These are phyloP conservation scores for Kurtzmaniella quercitrusa DNA, from an alignment of 1,139 yeast genomes.

Conservation along the genomic window DNA sequence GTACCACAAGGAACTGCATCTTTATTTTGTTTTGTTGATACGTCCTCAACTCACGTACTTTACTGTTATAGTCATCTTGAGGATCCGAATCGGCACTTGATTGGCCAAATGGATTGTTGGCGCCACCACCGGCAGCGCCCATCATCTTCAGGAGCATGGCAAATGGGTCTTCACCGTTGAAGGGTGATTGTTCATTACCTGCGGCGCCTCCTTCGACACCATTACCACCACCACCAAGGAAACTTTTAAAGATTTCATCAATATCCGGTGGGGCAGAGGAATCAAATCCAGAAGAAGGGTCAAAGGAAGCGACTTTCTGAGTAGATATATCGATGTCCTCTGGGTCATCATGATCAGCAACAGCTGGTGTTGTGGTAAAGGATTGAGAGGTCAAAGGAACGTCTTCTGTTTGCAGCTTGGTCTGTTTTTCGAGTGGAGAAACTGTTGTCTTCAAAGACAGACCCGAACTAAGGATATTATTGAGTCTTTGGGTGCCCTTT, in stretches of 20 bases:
- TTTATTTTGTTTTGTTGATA: constrained; percentile 33
- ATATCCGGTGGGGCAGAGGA: constrained; percentile 18
- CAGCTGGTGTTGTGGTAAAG: neutral
- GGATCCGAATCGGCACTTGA: constrained; percentile 13
- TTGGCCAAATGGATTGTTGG: constrained; percentile 12
- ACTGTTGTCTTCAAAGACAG: constrained; percentile 33
- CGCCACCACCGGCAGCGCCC: constrained; percentile 9
- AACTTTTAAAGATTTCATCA: constrained; percentile 32
- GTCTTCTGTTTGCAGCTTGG: constrained; percentile 1
- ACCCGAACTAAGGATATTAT: constrained; percentile 39
- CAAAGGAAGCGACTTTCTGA: constrained; percentile 9
- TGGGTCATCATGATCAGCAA: constrained; percentile 25
- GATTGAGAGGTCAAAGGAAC: constrained; percentile 1
- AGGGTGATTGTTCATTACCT: constrained; percentile 3
- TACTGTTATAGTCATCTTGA: constrained; percentile 26
- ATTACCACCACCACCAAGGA: constrained; percentile 15
- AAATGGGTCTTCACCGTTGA: constrained; percentile 20
- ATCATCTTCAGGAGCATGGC: constrained; percentile 29
- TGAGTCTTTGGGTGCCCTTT: constrained; percentile 52
- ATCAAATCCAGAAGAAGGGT: constrained; percentile 7
- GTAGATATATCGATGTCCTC: constrained; percentile 24
- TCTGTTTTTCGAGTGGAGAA: constrained; percentile 32
- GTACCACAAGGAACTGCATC: constrained; percentile 27
- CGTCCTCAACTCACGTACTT: constrained; percentile 26
- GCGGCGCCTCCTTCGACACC: constrained; percentile 7